These are phyloP conservation scores for Nicotiana undulata DNA, from an alignment of 257 asterid genomes.

Conservation along the genomic window DNA sequence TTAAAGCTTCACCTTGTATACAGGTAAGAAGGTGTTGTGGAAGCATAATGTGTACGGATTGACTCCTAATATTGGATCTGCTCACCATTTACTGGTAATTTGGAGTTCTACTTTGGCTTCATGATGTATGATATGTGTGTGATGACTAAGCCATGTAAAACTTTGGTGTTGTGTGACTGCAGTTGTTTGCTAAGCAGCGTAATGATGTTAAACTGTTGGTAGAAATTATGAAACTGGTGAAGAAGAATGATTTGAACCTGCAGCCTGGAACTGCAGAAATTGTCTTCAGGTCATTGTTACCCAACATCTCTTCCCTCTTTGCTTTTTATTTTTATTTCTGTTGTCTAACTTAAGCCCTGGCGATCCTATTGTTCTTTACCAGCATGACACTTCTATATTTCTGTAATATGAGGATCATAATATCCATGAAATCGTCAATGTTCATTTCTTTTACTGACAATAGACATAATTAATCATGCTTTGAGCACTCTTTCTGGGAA, in stretches of 20 bases:
- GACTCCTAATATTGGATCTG: constrained; percentile 76
- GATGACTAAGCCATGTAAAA: not conserved
- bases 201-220: constrained; percentile 65
- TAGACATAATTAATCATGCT: not conserved
- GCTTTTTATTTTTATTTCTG: not conserved
- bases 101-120: not conserved
- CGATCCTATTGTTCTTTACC: not conserved
- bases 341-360: not conserved
- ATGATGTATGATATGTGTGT: not conserved
- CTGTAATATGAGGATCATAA: not conserved
- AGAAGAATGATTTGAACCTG: constrained; percentile 56
- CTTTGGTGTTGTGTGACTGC: constrained; percentile 29
- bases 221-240: constrained; percentile 58
- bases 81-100: constrained; percentile 70
- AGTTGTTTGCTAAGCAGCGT: constrained; percentile 74
- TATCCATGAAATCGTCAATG: not conserved
- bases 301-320: not conserved
- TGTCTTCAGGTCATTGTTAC: constrained; percentile 46
- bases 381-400: not conserved
- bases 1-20: constrained; percentile 7
- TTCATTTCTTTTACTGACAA: not conserved
- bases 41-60: constrained; percentile 65
- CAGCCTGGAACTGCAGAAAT: constrained; percentile 89
- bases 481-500: not conserved
- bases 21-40: constrained; percentile 76